Evolutionary conservation across 2,329 filamentous ascomycete genomes (phyloP), one percentile per base, ranked within the genome.

Genomic region (Pseudogymnoascus sp.): DNA sequence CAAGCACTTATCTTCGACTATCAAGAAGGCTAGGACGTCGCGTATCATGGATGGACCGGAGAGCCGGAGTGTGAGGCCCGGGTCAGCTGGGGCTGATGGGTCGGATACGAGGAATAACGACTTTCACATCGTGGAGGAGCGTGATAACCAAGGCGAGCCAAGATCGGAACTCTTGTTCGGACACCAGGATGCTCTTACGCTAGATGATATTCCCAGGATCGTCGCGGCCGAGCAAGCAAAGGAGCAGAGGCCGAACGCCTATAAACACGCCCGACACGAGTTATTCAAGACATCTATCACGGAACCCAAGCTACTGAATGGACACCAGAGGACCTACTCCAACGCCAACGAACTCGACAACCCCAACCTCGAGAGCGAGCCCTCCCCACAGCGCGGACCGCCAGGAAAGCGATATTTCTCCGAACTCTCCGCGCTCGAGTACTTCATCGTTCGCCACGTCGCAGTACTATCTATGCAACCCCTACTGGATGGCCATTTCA

Each of bases 391-490:
- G 69, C 65, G 68, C 65, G 41, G 66, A 70, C 16, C 64, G 36
- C 73, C 28, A 2, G 77, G 82, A 1, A 91, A 93, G 73, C 90
- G 88, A 70, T 99, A 96, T 77, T 99, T 99, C 74, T 97, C 95
- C 0, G 95, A 99, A 74, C 83, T 99, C 5, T 96, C 95, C 2
- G 92, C 91, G 0, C 80, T 99, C 31, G 95, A 99, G 74, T 98
- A 97, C 74, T 98, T 99, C 75, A 98, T 98, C 71, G 90, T 98
- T 54, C 89, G 95, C 25, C 93, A 98, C 71, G 86, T 98, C 64
- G 95, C 95, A 8, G 95, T 99, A 5, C 80, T 99, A 65, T 93
- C 91, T 0, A 96, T 99, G 87, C 92, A 96, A 69, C 92, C 95
- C 6, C 82, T 98, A 75, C 82, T 99, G 4, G 92, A 96, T 70